A percentile compares a stretch with the other conserved stretches of the same genome.
Conservation (phyloP, 192 early-diverging fungal species). For the Umbelopsis vinacea region DNA sequence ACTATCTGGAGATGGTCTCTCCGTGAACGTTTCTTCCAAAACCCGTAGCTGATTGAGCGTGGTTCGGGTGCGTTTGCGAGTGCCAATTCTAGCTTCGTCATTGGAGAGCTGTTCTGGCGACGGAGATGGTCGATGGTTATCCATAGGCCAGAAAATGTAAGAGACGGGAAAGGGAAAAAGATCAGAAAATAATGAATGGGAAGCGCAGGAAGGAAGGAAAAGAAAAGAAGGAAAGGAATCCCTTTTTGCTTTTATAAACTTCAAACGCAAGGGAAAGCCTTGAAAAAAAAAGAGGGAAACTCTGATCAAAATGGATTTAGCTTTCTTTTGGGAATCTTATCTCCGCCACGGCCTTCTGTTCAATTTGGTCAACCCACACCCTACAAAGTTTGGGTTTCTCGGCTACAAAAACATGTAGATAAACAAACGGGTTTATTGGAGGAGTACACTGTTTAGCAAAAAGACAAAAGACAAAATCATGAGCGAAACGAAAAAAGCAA, state of each 20-base stretch:
- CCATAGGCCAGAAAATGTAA: background rate
- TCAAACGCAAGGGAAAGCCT: no score
- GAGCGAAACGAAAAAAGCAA: background rate
- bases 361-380: background rate
- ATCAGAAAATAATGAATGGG: background rate
- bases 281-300: background rate
- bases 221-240: background rate
- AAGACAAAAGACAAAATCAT: background rate
- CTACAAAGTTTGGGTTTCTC: no score
- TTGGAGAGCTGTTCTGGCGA: background rate
- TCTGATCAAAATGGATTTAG: background rate
- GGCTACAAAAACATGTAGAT: no score
- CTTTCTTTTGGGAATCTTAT: background rate
- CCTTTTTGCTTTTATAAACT: no score
- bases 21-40: constrained; percentile 67
- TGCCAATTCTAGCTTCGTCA: background rate
- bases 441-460: background rate
- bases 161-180: background rate
- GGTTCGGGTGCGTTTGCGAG: constrained; percentile 58
- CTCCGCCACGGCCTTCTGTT: background rate
- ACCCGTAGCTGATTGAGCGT: constrained; percentile 62
- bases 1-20: constrained; percentile 64
- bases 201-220: background rate
- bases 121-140: background rate
- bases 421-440: no score